Percentiles rank a stretch among this genome's conserved stretches.
Conservation (phyloP, 371 early-diverging fungal genomes). For the Phascolomyces articulosus region DNA sequence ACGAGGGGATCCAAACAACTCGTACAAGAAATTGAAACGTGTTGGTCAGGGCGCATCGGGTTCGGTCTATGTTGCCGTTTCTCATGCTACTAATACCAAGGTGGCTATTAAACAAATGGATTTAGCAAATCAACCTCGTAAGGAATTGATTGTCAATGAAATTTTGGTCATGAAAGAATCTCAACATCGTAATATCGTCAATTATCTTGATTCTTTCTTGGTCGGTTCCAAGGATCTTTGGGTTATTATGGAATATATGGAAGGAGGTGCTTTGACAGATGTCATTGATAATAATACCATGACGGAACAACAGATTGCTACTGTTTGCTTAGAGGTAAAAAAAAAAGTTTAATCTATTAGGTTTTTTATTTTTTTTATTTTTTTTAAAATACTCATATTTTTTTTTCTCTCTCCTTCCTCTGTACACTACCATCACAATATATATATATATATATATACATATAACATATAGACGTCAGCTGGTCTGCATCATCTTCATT, state of each 20-base stretch:
- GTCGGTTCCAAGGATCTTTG: constrained; percentile 85
- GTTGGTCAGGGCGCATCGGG: constrained; percentile 98
- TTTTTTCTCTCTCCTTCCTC: no score
- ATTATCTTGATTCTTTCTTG: constrained; percentile 91
- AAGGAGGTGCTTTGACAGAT: constrained; percentile 96
- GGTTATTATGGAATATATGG: constrained; percentile 99
- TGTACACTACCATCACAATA: no score
- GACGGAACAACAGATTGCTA: constrained; percentile 90
- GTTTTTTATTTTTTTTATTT: no score
- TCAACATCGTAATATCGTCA: constrained; percentile 95
- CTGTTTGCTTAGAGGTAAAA: constrained; percentile 82
- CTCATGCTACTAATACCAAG: constrained; percentile 63
- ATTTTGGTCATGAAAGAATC: constrained; percentile 96
- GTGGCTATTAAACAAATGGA: constrained; percentile 99
- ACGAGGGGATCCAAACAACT: constrained; percentile 80
- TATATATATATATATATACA: no score
- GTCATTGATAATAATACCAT: constrained; percentile 91
- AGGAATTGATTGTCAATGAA: constrained; percentile 96
- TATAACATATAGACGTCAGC: constrained; percentile 76
- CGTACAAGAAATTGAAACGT: constrained; percentile 89
- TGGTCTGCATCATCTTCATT: constrained; percentile 92
- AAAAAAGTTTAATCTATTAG: not conserved
- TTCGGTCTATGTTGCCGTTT: constrained; percentile 89
- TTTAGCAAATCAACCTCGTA: constrained; percentile 88
- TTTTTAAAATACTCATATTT: not conserved